Evolutionary conservation across 148 eudicot species (phyloP).

Genomic region (Chenopodium album): DNA sequence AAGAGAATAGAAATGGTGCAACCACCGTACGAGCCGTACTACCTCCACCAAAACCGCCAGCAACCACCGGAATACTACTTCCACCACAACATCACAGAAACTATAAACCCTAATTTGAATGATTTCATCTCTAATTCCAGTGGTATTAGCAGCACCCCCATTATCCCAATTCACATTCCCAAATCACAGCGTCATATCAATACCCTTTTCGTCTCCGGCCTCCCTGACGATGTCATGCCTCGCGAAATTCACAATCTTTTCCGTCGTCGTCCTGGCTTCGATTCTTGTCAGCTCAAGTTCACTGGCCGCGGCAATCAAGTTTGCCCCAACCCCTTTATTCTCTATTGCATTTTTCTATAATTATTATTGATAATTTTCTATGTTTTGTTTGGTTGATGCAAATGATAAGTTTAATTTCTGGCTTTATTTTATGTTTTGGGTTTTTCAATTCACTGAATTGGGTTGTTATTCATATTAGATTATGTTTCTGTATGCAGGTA

Average conservation of each 20-base stretch:
- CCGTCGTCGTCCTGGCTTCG: conserved; percentile 83
- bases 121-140: background rate
- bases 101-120: background rate
- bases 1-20: conserved; percentile 24
- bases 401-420: too few species aligned
- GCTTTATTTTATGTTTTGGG: background rate
- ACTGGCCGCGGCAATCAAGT: conserved; percentile 89
- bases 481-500: conserved; percentile 52
- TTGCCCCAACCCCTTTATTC: background rate
- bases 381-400: too few species aligned
- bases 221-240: conserved; percentile 80
- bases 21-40: conserved; percentile 39
- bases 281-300: conserved; percentile 82
- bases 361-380: too few species aligned
- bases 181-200: conserved; percentile 42
- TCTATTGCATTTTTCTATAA: background rate
- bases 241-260: conserved; percentile 95
- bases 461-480: background rate
- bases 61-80: conserved; percentile 19
- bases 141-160: background rate
- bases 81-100: conserved; percentile 17
- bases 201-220: conserved; percentile 89
- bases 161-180: conserved; percentile 15
- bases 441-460: background rate
- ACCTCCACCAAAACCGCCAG: conserved; percentile 32